Conservation (phyloP, 768 basidiomycete species). For the Russula sp. region DNA sequence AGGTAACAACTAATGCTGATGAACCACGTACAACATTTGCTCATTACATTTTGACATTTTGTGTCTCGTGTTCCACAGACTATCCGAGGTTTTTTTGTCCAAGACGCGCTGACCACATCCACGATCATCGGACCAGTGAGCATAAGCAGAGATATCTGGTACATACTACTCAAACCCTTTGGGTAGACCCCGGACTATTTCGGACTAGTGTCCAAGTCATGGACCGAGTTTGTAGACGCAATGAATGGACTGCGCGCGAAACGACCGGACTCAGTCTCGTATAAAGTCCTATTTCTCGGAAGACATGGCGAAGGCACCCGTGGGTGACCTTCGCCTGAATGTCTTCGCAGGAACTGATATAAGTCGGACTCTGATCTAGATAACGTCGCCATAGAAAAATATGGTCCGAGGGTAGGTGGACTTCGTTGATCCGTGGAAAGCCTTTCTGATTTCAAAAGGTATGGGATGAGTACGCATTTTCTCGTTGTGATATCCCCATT, state of each 20-base stretch:
- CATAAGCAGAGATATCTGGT: neutral
- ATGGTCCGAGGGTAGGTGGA: slow-evolving; percentile 21
- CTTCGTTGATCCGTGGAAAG: neutral
- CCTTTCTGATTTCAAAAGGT: slow-evolving; percentile 13
- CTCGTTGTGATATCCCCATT: neutral
- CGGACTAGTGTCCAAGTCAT: slow-evolving; percentile 20
- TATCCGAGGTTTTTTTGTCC: slow-evolving; percentile 23
- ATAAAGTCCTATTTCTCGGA: slow-evolving; percentile 25
- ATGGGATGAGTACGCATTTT: slow-evolving; percentile 25
- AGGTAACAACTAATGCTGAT: neutral
- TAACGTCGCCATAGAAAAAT: slow-evolving; percentile 26
- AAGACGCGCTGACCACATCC: slow-evolving; percentile 7
- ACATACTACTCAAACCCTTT: neutral
- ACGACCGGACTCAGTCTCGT: slow-evolving; percentile 9
- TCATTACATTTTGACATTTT: neutral
- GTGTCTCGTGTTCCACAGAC: slow-evolving; percentile 4
- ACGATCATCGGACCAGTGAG: slow-evolving; percentile 23
- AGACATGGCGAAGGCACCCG: slow-evolving; percentile 23
- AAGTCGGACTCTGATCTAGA: slow-evolving; percentile 9
- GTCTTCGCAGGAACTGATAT: neutral
- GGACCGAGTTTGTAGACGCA: slow-evolving; percentile 10
- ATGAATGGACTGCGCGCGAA: slow-evolving; percentile 5
- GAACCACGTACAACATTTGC: neutral
- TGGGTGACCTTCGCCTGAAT: neutral
- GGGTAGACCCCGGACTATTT: slow-evolving; percentile 23